Evolutionary conservation across 768 basidiomycete species (phyloP).

Genomic region (Leccinum variicolor): DNA sequence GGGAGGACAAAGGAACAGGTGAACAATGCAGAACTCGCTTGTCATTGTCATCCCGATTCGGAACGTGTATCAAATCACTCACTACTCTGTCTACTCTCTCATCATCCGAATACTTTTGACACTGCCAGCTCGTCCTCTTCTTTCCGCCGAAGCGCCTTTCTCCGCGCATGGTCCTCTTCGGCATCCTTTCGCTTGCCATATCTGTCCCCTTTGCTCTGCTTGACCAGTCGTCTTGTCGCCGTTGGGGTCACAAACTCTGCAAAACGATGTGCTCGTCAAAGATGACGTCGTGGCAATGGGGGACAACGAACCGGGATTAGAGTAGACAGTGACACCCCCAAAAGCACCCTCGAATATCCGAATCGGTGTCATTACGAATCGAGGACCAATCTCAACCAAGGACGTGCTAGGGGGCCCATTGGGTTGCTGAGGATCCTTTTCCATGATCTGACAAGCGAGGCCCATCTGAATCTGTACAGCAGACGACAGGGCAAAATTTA

Average conservation of each 20-base stretch:
- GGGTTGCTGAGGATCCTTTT: slow-evolving; percentile 89
- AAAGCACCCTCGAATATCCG: slow-evolving; percentile 98
- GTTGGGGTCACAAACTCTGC: slow-evolving; percentile 92
- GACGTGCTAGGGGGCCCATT: slow-evolving; percentile 81
- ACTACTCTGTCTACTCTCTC: slow-evolving; percentile 22
- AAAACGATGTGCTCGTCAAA: background rate
- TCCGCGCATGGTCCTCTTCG: slow-evolving; percentile 58
- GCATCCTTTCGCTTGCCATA: slow-evolving; percentile 82
- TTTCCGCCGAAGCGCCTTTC: slow-evolving; percentile 61
- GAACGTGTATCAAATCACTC: background rate
- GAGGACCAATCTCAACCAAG: slow-evolving; percentile 95
- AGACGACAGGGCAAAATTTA: slow-evolving; percentile 31
- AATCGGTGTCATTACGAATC: slow-evolving; percentile 96
- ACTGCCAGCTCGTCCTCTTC: slow-evolving; percentile 81
- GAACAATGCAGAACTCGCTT: slow-evolving; percentile 32
- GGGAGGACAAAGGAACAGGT: slow-evolving; percentile 26
- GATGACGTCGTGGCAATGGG: background rate
- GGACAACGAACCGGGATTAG: slow-evolving; percentile 78
- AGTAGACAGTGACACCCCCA: slow-evolving; percentile 90
- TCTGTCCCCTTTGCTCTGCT: slow-evolving; percentile 72
- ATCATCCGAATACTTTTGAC: slow-evolving; percentile 89
- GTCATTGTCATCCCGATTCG: slow-evolving; percentile 16
- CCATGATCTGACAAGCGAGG: slow-evolving; percentile 66
- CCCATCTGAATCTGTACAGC: background rate
- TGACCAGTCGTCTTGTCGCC: slow-evolving; percentile 65